Percentiles rank a stretch among this genome's conserved stretches.
Conservation (phyloP, 1,284 basidiomycete species). For the Cutaneotrichosporon cavernicola region DNA sequence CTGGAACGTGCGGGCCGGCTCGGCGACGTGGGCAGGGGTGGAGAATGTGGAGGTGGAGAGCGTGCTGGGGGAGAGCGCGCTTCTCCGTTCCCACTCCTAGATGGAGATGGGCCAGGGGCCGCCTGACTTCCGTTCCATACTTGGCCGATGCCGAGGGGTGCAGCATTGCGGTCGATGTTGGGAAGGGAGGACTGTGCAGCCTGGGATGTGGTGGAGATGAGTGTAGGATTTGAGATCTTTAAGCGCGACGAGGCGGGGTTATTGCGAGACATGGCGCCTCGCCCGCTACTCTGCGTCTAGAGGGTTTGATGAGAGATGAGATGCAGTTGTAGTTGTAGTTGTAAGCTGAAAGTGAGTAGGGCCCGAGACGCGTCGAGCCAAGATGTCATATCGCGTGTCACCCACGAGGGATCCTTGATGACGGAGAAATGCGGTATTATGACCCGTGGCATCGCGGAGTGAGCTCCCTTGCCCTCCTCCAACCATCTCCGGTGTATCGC, state of each 20-base stretch:
- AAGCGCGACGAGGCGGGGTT: slow-evolving; percentile 31
- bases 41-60: background rate
- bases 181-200: slow-evolving; percentile 1
- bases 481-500: slow-evolving; percentile 13
- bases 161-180: background rate
- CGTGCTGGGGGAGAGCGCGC: background rate
- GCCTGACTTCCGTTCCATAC: slow-evolving; percentile 9
- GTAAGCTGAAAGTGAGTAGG: background rate
- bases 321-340: background rate
- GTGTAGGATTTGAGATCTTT: slow-evolving; percentile 40
- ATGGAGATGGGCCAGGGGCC: background rate
- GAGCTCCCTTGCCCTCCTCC: slow-evolving; percentile 2
- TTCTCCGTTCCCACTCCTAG: background rate
- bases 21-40: background rate
- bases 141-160: background rate
- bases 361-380: background rate
- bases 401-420: background rate
- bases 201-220: slow-evolving; percentile 5
- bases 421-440: slow-evolving; percentile 10
- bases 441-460: background rate
- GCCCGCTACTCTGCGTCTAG: slow-evolving; percentile 7
- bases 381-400: background rate
- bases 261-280: slow-evolving; percentile 27
- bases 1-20: slow-evolving; percentile 7
- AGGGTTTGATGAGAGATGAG: background rate